Percentiles rank a stretch among this genome's conserved stretches.
These are phyloP conservation scores for Zygnema cylindricum DNA, from an alignment of 139 green algal genomes.

Conservation along the genomic window DNA sequence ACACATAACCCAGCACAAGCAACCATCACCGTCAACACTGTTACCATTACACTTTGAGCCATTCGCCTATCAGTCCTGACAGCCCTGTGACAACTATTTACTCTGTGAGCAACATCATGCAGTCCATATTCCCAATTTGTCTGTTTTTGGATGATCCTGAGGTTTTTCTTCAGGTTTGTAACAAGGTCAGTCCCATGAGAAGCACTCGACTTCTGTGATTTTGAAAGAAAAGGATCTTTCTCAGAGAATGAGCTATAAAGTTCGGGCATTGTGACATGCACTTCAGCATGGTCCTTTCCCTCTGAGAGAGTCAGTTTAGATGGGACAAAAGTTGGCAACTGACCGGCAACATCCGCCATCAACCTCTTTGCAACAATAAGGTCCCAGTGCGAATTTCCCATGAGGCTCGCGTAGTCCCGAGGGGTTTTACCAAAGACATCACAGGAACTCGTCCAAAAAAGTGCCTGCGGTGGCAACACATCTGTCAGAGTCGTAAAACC, in stretches of 20 bases:
- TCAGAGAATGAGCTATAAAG: not conserved
- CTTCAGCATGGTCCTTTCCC: not conserved
- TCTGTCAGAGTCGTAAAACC: too few species aligned
- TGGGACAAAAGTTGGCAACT: not conserved
- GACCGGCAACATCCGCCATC: not conserved
- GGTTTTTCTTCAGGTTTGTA: not conserved
- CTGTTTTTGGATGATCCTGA: too few species aligned
- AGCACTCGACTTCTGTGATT: not conserved
- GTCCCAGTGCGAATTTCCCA: not conserved
- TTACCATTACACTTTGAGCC: not conserved
- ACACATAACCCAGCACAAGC: constrained; percentile 4
- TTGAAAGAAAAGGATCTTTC: not conserved
- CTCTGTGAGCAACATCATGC: not conserved
- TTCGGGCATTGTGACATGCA: not conserved
- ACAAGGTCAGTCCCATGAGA: not conserved
- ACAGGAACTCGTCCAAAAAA: not conserved
- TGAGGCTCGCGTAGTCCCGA: not conserved
- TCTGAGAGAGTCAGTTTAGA: not conserved
- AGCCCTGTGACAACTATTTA: not conserved
- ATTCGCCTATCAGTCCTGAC: not conserved
- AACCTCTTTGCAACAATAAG: not conserved
- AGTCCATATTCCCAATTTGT: not conserved
- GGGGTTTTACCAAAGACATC: constrained; percentile 1
- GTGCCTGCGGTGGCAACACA: too few species aligned
- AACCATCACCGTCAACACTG: not conserved